A percentile compares a stretch with the other conserved stretches of the same genome.
Conservation (phyloP, 805 yeast genomes). For the Pichia sporocuriosa region DNA sequence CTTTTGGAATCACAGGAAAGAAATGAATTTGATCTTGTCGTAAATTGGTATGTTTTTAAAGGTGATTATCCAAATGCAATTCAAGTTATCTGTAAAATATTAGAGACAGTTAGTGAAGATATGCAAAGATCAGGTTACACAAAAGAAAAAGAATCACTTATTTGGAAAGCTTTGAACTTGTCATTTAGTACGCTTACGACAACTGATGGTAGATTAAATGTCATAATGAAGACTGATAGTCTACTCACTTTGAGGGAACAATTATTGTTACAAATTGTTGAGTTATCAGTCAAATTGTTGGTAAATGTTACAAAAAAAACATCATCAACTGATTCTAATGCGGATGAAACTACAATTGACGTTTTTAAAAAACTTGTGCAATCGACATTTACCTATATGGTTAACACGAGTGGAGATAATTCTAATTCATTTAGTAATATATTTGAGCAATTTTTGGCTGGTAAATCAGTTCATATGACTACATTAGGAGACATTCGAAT, state of each 20-base stretch:
- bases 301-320: constrained; percentile 22
- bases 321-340: not conserved
- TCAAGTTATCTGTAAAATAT: constrained; percentile 18
- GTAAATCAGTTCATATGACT: constrained; percentile 41
- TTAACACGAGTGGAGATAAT: constrained; percentile 25
- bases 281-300: constrained; percentile 32
- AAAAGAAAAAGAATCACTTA: constrained; percentile 20
- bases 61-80: constrained; percentile 27
- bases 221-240: constrained; percentile 6
- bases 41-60: constrained; percentile 26
- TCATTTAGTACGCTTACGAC: constrained; percentile 31
- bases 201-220: constrained; percentile 12
- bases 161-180: constrained; percentile 31
- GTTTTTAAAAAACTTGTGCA: constrained; percentile 35
- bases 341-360: constrained; percentile 20
- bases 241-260: constrained; percentile 30
- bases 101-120: constrained; percentile 15
- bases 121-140: constrained; percentile 17
- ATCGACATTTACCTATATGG: constrained; percentile 35
- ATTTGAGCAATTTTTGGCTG: constrained; percentile 46
- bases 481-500: constrained; percentile 53
- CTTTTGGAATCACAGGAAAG: constrained; percentile 21
- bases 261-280: constrained; percentile 36
- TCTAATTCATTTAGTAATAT: constrained; percentile 44
- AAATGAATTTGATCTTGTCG: constrained; percentile 28